Percentiles rank a stretch among this genome's conserved stretches.
phyloP scores from a whole-genome alignment of 805 yeast species.

The Candida patagonica region DNA sequence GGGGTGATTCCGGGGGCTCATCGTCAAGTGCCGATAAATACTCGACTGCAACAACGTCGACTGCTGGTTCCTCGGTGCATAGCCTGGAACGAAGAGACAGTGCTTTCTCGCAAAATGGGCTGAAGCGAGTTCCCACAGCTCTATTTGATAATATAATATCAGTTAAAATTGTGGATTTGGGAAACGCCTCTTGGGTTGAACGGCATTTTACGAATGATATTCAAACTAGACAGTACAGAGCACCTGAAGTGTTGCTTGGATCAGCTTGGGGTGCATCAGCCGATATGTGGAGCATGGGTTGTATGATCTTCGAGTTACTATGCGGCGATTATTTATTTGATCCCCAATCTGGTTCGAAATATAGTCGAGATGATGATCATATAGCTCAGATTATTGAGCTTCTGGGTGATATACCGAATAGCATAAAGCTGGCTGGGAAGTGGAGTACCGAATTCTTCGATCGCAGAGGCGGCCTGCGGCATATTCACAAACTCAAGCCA shows the following conservation, averaged over 20 bases:
- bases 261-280: slow-evolving; percentile 91
- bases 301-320: slow-evolving; percentile 78
- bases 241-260: slow-evolving; percentile 80
- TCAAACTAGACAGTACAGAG: slow-evolving; percentile 85
- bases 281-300: slow-evolving; percentile 94
- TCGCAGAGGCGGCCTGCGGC: slow-evolving; percentile 57
- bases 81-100: slow-evolving; percentile 1
- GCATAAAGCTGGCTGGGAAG: slow-evolving; percentile 49
- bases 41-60: slow-evolving; percentile 1
- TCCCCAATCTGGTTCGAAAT: slow-evolving; percentile 52
- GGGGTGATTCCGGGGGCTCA: slow-evolving; percentile 1
- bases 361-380: slow-evolving; percentile 89
- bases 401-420: slow-evolving; percentile 57
- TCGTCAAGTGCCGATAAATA: neutral
- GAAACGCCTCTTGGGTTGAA: slow-evolving; percentile 79
- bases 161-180: slow-evolving; percentile 87
- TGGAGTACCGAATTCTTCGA: slow-evolving; percentile 57
- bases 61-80: neutral
- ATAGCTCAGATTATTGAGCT: slow-evolving; percentile 89
- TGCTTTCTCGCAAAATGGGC: neutral
- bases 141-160: slow-evolving; percentile 45
- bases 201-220: slow-evolving; percentile 81
- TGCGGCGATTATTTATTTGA: slow-evolving; percentile 95
- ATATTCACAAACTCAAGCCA: slow-evolving; percentile 73
- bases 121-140: slow-evolving; percentile 13